phyloP scores from a whole-genome alignment of 306 rosid species.

The Cucumis melo region DNA sequence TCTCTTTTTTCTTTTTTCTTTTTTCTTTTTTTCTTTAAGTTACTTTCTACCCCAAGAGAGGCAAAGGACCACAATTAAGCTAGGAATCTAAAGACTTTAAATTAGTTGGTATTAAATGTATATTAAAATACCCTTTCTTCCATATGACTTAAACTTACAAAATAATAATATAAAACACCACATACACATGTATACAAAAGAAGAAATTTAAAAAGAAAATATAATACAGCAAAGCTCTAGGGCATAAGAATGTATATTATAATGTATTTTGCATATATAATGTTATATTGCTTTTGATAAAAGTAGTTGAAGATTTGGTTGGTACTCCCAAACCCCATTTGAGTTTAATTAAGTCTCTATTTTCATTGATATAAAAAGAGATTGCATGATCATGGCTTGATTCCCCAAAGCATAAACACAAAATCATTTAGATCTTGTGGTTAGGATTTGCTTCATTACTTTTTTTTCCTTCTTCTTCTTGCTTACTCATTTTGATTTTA shows the following conservation, averaged over 20 bases:
- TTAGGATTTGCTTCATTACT: not conserved
- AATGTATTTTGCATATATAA: not conserved
- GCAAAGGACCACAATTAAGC: not conserved
- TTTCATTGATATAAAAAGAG: not conserved
- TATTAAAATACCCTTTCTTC: not conserved
- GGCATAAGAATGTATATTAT: not conserved
- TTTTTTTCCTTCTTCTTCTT: not conserved
- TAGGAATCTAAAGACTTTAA: not conserved
- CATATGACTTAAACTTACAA: not conserved
- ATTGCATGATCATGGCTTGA: conserved; percentile 1
- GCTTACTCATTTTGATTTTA: not conserved
- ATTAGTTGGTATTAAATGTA: not conserved
- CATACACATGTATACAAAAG: not conserved
- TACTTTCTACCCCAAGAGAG: not conserved
- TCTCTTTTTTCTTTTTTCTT: not conserved
- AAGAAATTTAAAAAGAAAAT: not conserved
- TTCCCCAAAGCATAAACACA: not conserved
- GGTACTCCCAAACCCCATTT: not conserved
- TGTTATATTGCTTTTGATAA: not conserved
- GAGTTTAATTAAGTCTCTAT: not conserved
- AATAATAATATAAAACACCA: not conserved
- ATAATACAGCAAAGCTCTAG: not conserved
- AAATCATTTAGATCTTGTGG: conserved; percentile 2
- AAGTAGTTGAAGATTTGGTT: not conserved
- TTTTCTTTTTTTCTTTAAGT: not conserved